phyloP scores from a whole-genome alignment of 176 grass and related monocot species.

The Ensete ventricosum region DNA sequence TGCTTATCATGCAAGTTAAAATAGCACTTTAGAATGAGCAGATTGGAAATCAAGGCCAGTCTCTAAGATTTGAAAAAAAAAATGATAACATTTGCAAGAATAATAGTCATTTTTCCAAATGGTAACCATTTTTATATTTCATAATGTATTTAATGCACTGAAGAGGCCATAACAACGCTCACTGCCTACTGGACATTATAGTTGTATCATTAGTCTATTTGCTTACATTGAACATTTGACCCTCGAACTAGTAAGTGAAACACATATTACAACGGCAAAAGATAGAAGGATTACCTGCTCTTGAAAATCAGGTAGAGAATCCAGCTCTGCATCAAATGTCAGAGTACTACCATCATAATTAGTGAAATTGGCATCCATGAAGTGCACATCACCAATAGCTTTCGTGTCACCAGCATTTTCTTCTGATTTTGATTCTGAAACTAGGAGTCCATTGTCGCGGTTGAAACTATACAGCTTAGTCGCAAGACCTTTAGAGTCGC shows the following conservation, averaged over 20 bases:
- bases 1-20: background rate
- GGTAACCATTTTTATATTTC: background rate
- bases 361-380: slow-evolving; percentile 34
- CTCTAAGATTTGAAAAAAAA: background rate
- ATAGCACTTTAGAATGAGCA: background rate
- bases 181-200: background rate
- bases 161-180: background rate
- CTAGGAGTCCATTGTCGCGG: slow-evolving; percentile 58
- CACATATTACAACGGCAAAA: too few species aligned
- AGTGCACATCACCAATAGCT: slow-evolving; percentile 30
- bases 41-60: background rate
- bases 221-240: background rate
- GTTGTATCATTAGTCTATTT: background rate
- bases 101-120: background rate
- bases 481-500: slow-evolving; percentile 67
- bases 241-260: background rate
- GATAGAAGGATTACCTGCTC: slow-evolving; percentile 58
- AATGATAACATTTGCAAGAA: background rate
- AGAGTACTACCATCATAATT: slow-evolving; percentile 40
- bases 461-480: slow-evolving; percentile 83
- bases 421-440: slow-evolving; percentile 35
- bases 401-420: slow-evolving; percentile 33
- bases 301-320: slow-evolving; percentile 87
- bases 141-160: background rate
- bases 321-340: slow-evolving; percentile 50